These are phyloP conservation scores for Cicer yamashitae DNA, from an alignment of 306 rosid species.

Conservation along the genomic window DNA sequence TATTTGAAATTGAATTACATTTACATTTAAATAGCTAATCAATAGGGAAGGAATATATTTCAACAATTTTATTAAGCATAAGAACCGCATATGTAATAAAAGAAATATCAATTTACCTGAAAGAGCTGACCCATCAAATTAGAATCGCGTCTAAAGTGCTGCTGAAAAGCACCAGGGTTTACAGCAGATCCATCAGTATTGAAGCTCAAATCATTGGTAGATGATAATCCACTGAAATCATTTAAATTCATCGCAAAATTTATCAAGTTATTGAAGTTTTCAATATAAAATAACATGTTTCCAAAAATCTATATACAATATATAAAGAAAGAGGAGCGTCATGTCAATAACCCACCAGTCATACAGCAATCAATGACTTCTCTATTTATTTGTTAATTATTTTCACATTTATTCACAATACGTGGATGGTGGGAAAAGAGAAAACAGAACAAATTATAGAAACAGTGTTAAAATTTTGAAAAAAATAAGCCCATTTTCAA, in stretches of 20 bases:
- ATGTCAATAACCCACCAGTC: not conserved
- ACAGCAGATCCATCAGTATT: conserved; percentile 91
- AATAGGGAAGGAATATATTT: conserved; percentile 24
- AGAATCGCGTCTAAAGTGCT: conserved; percentile 75
- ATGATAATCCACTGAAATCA: conserved; percentile 58
- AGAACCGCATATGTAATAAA: conserved; percentile 2
- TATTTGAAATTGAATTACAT: conserved; percentile 35
- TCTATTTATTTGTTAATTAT: conserved; percentile 1
- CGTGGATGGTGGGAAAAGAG: not conserved
- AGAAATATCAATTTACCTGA: conserved; percentile 65
- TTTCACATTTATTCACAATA: conserved; percentile 18
- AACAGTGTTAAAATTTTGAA: not conserved
- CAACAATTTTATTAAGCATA: conserved; percentile 22
- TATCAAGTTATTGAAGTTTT: conserved; percentile 23
- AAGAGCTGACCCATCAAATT: conserved; percentile 70
- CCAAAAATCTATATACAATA: conserved; percentile 16
- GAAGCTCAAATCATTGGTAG: conserved; percentile 68
- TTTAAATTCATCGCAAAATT: conserved; percentile 17
- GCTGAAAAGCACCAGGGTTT: conserved; percentile 90
- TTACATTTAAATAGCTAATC: conserved; percentile 34
- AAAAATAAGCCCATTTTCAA: conserved; percentile 16
- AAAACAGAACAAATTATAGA: conserved; percentile 22
- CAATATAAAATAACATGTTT: not conserved
- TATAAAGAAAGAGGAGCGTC: not conserved
- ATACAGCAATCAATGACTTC: conserved; percentile 11